Conservation (phyloP, 2,329 filamentous ascomycete genomes). For the Sporothrix globosa region DNA sequence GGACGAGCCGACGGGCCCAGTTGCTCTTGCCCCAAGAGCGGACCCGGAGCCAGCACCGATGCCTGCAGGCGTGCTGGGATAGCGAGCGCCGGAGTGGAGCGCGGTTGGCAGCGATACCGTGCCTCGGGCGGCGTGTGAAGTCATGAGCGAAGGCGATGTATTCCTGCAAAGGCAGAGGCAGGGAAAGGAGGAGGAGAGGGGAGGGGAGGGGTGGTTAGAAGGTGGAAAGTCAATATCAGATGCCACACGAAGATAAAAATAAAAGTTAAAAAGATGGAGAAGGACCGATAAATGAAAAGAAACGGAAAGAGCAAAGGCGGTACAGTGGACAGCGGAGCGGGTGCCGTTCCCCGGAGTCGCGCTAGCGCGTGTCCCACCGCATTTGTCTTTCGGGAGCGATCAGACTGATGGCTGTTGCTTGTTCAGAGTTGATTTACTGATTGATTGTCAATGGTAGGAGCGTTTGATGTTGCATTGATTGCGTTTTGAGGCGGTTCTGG, state of each 20-base stretch:
- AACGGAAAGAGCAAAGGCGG: not conserved
- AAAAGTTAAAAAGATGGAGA: not conserved
- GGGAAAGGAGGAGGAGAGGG: not conserved
- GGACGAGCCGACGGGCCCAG: slow-evolving; percentile 19
- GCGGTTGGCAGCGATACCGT: slow-evolving; percentile 29
- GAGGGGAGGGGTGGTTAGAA: no score
- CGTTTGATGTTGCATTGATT: not conserved
- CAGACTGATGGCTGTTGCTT: not conserved
- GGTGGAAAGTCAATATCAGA: no score
- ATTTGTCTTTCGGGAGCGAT: not conserved
- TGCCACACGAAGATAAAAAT: not conserved
- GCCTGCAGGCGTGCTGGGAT: slow-evolving; percentile 2
- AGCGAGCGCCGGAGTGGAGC: slow-evolving; percentile 24
- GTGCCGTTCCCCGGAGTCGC: slow-evolving; percentile 11
- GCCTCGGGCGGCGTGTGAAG: slow-evolving; percentile 20
- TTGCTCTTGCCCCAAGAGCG: not conserved
- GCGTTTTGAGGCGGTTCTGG: not conserved
- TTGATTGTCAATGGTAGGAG: not conserved
- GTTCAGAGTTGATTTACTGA: no score
- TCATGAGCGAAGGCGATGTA: not conserved
- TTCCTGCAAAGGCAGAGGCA: not conserved
- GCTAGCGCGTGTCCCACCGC: slow-evolving; percentile 26
- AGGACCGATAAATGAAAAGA: not conserved
- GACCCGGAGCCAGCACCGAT: slow-evolving; percentile 20
- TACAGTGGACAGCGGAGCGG: not conserved